Percentiles rank a stretch among this genome's conserved stretches.
phyloP scores from a whole-genome alignment of 2,329 filamentous ascomycete species.

The Venturia nashicola region DNA sequence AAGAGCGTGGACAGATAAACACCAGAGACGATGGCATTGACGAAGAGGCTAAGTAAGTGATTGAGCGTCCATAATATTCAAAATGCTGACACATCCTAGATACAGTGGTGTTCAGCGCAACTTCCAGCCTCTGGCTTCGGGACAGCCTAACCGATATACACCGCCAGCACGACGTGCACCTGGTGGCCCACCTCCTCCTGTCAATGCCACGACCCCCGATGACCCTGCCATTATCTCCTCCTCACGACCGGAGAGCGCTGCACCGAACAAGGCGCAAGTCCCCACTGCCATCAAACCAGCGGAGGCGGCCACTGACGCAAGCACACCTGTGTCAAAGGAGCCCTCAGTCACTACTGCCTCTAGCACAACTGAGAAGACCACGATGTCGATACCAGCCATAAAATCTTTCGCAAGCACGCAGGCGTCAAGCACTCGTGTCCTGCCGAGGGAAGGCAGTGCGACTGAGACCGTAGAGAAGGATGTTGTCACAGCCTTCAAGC shows the following conservation, averaged over 20 bases:
- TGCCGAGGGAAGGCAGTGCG: conserved; percentile 32
- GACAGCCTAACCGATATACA: conserved; percentile 64
- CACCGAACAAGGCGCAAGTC: conserved; percentile 25
- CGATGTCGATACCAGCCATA: conserved; percentile 10
- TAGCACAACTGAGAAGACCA: conserved; percentile 37
- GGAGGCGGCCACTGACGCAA: neutral
- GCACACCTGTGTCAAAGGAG: neutral
- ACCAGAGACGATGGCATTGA: conserved; percentile 57
- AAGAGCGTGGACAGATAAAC: conserved; percentile 65
- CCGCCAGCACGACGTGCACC: conserved; percentile 80
- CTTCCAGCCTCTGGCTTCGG: conserved; percentile 53
- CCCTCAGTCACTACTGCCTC: neutral
- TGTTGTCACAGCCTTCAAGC: conserved; percentile 50
- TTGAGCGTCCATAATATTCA: neutral
- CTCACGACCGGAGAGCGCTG: conserved; percentile 48
- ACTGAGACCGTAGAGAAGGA: conserved; percentile 49
- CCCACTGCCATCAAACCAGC: conserved; percentile 36
- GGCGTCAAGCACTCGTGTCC: conserved; percentile 13
- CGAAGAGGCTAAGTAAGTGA: conserved; percentile 78
- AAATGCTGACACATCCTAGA: conserved; percentile 29
- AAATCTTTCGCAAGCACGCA: conserved; percentile 17
- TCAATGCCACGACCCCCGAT: conserved; percentile 63
- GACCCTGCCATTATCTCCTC: conserved; percentile 87
- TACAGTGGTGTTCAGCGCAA: conserved; percentile 83
- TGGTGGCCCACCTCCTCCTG: conserved; percentile 51